Conservation (phyloP, 2,329 filamentous ascomycete species). For the Botryotinia narcissicola region DNA sequence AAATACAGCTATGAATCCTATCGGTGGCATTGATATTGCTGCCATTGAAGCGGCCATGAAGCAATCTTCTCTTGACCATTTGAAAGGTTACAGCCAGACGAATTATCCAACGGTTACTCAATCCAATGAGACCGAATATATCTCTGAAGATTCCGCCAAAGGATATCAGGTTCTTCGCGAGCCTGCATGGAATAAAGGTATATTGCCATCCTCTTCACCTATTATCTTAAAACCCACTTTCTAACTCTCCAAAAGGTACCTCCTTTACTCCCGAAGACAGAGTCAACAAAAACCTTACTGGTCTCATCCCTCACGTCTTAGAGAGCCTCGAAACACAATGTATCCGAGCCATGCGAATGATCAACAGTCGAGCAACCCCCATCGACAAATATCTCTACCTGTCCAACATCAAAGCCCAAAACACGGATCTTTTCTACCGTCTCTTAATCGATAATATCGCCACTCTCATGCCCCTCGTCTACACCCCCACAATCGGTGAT, state of each 20-base stretch:
- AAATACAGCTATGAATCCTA: conserved; percentile 33
- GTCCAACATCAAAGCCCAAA: conserved; percentile 70
- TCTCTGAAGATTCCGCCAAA: conserved; percentile 50
- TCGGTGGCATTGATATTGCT: conserved; percentile 48
- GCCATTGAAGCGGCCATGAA: conserved; percentile 60
- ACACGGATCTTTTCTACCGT: conserved; percentile 80
- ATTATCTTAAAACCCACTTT: background rate
- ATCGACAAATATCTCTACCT: conserved; percentile 86
- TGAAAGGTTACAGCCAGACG: conserved; percentile 58
- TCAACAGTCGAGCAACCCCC: conserved; percentile 64
- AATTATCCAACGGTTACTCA: conserved; percentile 57
- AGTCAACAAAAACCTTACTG: conserved; percentile 62
- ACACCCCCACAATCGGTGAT: conserved; percentile 89
- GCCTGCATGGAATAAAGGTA: conserved; percentile 63
- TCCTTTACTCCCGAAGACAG: conserved; percentile 64
- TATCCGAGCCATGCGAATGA: conserved; percentile 69
- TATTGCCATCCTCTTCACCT: background rate
- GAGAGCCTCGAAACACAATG: conserved; percentile 60
- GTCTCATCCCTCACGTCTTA: conserved; percentile 63
- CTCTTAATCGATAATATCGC: conserved; percentile 73
- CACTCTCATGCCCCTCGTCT: conserved; percentile 80
- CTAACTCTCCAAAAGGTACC: conserved; percentile 48
- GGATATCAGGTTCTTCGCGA: conserved; percentile 62
- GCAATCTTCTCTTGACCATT: conserved; percentile 57
- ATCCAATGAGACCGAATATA: conserved; percentile 52